Evolutionary conservation across 106 monocot genomes (phyloP).

Genomic region (Dioscorea dumetorum): DNA sequence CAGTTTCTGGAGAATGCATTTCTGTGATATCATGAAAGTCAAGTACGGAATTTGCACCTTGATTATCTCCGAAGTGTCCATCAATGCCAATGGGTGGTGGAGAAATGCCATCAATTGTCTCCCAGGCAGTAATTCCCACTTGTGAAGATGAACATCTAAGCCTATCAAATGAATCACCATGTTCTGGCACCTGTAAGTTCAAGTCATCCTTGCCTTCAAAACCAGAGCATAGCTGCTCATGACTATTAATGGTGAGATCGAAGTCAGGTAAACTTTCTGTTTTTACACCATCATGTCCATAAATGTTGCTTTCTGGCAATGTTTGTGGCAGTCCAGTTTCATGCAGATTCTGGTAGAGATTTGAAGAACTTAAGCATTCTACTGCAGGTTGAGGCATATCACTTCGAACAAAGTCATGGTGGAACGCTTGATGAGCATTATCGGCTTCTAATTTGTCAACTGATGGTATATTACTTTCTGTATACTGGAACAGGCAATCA

Average conservation of each 20-base stretch:
- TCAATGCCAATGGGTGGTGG: conserved; percentile 20
- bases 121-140: conserved; percentile 26
- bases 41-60: background rate
- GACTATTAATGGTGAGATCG: background rate
- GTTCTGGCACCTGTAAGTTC: conserved; percentile 18
- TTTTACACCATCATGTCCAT: background rate
- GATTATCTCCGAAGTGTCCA: conserved; percentile 26
- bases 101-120: conserved; percentile 19
- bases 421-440: conserved; percentile 24
- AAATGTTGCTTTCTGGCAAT: conserved; percentile 5
- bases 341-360: conserved; percentile 9
- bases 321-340: conserved; percentile 15
- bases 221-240: conserved; percentile 7
- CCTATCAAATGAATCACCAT: conserved; percentile 19
- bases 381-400: conserved; percentile 20
- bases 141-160: conserved; percentile 35
- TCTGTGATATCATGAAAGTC: conserved; percentile 26
- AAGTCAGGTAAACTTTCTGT: too few species aligned
- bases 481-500: conserved; percentile 16
- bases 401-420: conserved; percentile 11
- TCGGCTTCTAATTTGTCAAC: conserved; percentile 17
- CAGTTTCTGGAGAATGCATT: conserved; percentile 19
- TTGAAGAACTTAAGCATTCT: conserved; percentile 17
- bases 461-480: conserved; percentile 13
- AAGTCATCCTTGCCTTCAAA: conserved; percentile 14